Conservation (phyloP, 2,329 filamentous ascomycete genomes). For the Neurospora sp. region DNA sequence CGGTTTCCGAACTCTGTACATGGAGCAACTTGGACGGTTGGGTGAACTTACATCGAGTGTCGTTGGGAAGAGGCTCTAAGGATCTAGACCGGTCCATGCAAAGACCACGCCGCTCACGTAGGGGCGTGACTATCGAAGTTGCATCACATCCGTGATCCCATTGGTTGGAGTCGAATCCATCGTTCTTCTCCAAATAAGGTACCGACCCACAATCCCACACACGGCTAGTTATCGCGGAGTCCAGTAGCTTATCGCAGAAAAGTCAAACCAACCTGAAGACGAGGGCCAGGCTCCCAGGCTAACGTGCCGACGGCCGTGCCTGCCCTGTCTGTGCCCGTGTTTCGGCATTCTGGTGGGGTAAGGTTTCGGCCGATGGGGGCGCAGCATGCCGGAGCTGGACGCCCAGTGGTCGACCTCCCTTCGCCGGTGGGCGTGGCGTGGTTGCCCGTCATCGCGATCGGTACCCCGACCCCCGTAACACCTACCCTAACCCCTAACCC, state of each 20-base stretch:
- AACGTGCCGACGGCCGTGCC: background rate
- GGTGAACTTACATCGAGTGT: background rate
- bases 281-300: background rate
- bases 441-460: background rate
- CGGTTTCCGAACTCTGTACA: background rate
- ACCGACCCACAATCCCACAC: background rate
- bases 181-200: background rate
- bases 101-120: background rate
- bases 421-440: background rate
- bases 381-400: background rate
- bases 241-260: background rate
- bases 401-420: background rate
- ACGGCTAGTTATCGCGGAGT: background rate
- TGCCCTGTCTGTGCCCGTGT: background rate
- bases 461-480: background rate
- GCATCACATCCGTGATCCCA: background rate
- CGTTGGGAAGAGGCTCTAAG: background rate
- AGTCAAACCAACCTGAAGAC: background rate
- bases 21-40: background rate
- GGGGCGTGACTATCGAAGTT: background rate
- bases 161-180: background rate
- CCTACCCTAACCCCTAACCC: background rate
- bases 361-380: background rate
- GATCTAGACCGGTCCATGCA: background rate
- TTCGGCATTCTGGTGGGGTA: background rate